Base-by-base conservation (phyloP, 768 basidiomycete genomes). In the Pleurotus djamor region DNA sequence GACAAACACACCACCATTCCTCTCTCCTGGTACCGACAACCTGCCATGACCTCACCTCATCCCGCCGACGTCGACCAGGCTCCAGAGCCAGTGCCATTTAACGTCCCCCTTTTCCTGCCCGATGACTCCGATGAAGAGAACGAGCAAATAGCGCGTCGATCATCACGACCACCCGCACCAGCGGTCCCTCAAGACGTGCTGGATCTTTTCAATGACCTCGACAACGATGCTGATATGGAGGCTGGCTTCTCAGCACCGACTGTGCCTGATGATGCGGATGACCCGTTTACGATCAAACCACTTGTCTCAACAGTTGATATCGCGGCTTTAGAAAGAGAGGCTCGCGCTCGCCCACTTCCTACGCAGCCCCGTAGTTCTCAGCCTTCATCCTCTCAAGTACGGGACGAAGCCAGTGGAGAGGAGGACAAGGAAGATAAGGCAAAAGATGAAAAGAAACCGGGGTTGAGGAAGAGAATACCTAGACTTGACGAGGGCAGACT, bases 401-500 rank as follows among this genome's bases (percentile, higher is more conserved):
- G 3, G 21, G 71, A 54, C 21, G 64, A 54, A 21, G 69, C 66
- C n/a, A 63, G 58, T 4, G 68, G 66, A 5, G 70, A 72, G 3
- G 63, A 52, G 6, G 65, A 63, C 38, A 64, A 64, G 16, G 66
- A 52, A 12, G 63, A 47, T n/a, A 60, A 64, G 13, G 71, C 65
- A 10, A 72, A 68, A 8, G 65, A 60, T 55, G 64, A 82, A 82
- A 67, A 78, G 79, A 56, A 44, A 44, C 54, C 54, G 8, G 54
- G 54, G 5, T 17, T 16, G 63, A 77, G 78, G 67, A 76, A 82
- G 63, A 79, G 79, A 47, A 69, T 83, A 3, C 72, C 82, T 21
- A 86, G 83, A 69, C 71, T 97, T 60, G 91, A 96, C 69, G 92
- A 93, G 68, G 83, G 76, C 44, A 80, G 90, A 59, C 70, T 99